Conservation (phyloP, 768 basidiomycete genomes). For the Exsudoporus frostii region DNA sequence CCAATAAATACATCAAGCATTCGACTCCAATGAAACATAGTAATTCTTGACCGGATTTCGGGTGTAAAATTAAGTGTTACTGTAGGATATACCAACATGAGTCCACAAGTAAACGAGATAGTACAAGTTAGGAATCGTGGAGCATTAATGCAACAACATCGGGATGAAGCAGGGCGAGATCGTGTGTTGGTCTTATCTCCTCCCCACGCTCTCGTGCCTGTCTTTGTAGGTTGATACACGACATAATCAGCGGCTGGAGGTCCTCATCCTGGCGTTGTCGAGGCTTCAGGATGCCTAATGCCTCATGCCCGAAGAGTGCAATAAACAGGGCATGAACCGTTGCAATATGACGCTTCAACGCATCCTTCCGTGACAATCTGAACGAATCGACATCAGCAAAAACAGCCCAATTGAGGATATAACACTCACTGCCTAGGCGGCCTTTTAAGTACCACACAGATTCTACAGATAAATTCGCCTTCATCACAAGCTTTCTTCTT, state of each 20-base stretch:
- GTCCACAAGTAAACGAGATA: background rate
- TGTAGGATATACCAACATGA: background rate
- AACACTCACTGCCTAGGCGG: background rate
- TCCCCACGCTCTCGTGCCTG: background rate
- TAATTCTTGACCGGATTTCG: too few species aligned
- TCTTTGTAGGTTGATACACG: background rate
- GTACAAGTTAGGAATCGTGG: background rate
- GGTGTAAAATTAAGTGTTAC: background rate
- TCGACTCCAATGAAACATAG: too few species aligned
- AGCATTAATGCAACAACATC: background rate
- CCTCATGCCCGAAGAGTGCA: background rate
- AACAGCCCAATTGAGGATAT: too few species aligned
- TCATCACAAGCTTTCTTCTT: background rate
- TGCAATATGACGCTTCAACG: slow-evolving; percentile 3
- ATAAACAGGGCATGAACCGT: background rate
- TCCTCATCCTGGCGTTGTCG: background rate
- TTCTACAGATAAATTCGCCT: background rate
- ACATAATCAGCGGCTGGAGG: background rate
- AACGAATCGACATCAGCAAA: background rate
- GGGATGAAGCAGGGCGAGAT: background rate
- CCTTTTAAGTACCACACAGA: background rate
- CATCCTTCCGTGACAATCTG: slow-evolving; percentile 8
- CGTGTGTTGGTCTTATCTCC: background rate
- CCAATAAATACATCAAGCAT: too few species aligned
- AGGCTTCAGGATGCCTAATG: background rate